phyloP scores from a whole-genome alignment of 78 protist species.

The Dictyostelium firmibasis region DNA sequence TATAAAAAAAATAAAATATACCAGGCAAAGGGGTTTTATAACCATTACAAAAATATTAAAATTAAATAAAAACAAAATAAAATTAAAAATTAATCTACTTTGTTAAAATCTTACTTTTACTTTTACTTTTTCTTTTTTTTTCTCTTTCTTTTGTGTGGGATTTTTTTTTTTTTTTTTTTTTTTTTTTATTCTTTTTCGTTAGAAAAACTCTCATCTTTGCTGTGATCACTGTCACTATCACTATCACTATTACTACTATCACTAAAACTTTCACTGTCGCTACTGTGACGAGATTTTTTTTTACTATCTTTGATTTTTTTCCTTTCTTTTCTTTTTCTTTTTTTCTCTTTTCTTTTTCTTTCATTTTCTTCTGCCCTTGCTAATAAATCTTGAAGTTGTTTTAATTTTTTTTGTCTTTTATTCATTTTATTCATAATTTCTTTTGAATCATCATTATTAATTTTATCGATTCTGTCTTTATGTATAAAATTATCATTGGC shows the following conservation, averaged over 20 bases:
- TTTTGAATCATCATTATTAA: not conserved
- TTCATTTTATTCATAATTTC: not conserved
- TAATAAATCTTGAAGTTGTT: constrained; percentile 29
- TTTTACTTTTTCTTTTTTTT: not conserved
- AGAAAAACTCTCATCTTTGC: not conserved
- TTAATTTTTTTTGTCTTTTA: not conserved
- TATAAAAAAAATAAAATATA: no score
- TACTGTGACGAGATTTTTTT: not conserved
- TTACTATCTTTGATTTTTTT: not conserved
- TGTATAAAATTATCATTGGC: not conserved
- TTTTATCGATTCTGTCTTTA: not conserved
- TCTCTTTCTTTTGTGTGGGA: no score
- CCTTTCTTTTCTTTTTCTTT: constrained; percentile 2
- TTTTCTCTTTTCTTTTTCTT: constrained; percentile 36
- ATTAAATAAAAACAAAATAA: not conserved
- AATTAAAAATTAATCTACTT: not conserved
- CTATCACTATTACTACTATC: not conserved
- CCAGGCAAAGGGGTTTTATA: not conserved
- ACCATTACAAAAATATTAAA: not conserved
- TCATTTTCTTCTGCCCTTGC: constrained; percentile 33
- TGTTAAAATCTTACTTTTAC: not conserved
- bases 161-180: no score
- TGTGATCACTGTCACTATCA: not conserved
- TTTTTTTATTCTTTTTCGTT: not conserved
- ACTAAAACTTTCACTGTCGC: not conserved